Base-by-base conservation (phyloP, 352 stramenopile genomes). In the Heterotrichella gracilis region DNA sequence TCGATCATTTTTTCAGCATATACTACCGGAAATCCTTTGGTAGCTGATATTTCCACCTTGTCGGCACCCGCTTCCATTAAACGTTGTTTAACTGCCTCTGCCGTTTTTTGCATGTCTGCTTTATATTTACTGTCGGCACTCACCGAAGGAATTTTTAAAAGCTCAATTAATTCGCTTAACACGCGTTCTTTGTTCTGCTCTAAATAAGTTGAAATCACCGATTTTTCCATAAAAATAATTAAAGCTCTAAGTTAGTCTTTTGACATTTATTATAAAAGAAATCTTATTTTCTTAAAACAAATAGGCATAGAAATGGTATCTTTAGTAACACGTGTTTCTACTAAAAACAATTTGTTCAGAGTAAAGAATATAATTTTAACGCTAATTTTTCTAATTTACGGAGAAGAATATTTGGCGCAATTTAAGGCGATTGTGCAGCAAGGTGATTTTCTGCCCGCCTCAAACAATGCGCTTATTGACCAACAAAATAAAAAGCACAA, bases 1-100 rank as follows among this genome's bases (percentile, higher is more conserved):
- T 53, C 32, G 32, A 53, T 53, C 32, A 53, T 53, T 53, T 53
- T 53, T 53, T 53, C 32, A 53, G 9, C 32, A 53, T 53, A 53
- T 17, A 53, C 32, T n/a, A 53, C 9, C 32, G 32, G 32, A 53
- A 53, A 53, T 9, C 32, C 32, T 9, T 53, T 53, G 32, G 32
- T 53, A 17, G 9, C 32, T 17, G 32, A 53, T 9, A 53, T 53
- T 53, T 53, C 32, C 9, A 53, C 32, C n/a, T 53, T 53, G n/a
- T 53, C 32, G 32, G 32, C 32, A 9, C 32, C 32, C n/a, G 32
- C 32, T 53, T 53, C 32, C 9, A 53, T 53, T n/a, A 53, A n/a
- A n/a, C 32, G 32, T 53, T 53, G 32, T 53, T 53, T 53, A 9
- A 53, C 32, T 17, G 32, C 32, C n/a, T 53, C 32, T 17, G 32